Conservation (phyloP, 345 rosid genomes). For the Linum trigynum region DNA sequence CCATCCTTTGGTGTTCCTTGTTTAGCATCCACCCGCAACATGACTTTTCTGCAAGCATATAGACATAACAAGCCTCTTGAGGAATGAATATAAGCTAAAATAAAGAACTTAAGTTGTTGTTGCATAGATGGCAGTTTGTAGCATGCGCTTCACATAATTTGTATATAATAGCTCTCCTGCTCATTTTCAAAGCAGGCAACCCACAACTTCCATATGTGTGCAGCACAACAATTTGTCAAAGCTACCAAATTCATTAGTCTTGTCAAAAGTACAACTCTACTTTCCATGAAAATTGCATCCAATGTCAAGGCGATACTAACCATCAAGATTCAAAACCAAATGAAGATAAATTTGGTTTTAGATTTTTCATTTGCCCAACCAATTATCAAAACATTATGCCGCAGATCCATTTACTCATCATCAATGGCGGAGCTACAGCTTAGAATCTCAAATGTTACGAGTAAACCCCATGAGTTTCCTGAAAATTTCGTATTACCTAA, state of each 20-base stretch:
- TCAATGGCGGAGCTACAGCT: too few relatives aligned
- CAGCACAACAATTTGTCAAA: neutral
- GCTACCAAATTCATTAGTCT: neutral
- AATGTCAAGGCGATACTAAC: neutral
- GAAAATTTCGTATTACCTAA: too few relatives aligned
- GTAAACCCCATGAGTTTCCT: too few relatives aligned
- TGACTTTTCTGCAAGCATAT: conserved; percentile 58
- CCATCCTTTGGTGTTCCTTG: conserved; percentile 93
- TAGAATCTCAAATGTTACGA: too few relatives aligned
- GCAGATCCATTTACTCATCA: too few relatives aligned
- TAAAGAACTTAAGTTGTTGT: neutral
- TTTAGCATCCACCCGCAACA: conserved; percentile 89
- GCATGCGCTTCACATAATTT: neutral
- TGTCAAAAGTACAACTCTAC: neutral
- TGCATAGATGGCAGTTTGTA: neutral
- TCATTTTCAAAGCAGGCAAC: neutral
- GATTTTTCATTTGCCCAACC: too few relatives aligned
- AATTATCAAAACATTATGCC: too few relatives aligned
- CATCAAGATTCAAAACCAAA: neutral
- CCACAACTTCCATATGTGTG: neutral
- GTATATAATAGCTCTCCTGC: too few relatives aligned
- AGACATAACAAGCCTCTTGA: conserved; percentile 12
- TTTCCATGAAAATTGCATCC: neutral
- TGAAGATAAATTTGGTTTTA: neutral
- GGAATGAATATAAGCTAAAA: neutral